A percentile compares a stretch with the other conserved stretches of the same genome.
Evolutionary conservation across 495 filamentous ascomycete genomes (phyloP).

Genomic region (Podospora pseudoanserina): DNA sequence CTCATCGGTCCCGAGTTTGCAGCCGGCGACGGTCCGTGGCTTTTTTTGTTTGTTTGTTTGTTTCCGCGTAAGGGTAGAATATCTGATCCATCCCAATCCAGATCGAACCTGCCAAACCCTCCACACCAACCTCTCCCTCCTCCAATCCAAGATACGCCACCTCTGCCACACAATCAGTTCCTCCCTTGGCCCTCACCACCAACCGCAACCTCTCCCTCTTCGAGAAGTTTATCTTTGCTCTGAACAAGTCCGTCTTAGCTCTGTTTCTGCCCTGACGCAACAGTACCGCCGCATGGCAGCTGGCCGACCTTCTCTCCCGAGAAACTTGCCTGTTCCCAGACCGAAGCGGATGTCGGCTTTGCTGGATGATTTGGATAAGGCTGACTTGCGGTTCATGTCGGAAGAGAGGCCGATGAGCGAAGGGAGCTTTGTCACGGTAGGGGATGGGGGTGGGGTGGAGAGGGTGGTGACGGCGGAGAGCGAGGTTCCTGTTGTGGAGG

Average conservation of each 20-base stretch:
- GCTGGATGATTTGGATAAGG: slow-evolving; percentile 3
- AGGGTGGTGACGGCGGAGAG: background rate
- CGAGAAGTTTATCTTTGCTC: slow-evolving; percentile 31
- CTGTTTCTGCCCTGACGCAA: slow-evolving; percentile 31
- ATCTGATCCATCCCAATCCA: background rate
- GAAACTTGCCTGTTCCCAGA: slow-evolving; percentile 27
- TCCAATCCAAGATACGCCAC: background rate
- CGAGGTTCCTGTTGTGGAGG: slow-evolving; percentile 18
- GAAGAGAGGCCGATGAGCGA: background rate
- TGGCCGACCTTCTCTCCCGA: slow-evolving; percentile 34
- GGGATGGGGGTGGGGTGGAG: slow-evolving; percentile 17
- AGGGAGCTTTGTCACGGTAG: slow-evolving; percentile 5
- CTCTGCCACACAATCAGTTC: slow-evolving; percentile 18
- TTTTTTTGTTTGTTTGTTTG: background rate
- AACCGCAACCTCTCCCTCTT: slow-evolving; percentile 27
- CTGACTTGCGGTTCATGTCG: slow-evolving; percentile 1
- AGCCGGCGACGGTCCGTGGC: slow-evolving; percentile 35
- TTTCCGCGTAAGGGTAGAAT: too few relatives aligned
- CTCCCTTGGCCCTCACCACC: background rate
- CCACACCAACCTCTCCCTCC: background rate
- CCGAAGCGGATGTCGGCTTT: slow-evolving; percentile 7
- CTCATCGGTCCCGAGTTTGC: slow-evolving; percentile 37
- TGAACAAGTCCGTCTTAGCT: slow-evolving; percentile 32
- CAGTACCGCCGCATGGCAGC: slow-evolving; percentile 38
- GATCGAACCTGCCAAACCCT: background rate